phyloP scores from a whole-genome alignment of 1,139 yeast species.

The Scheffersomyces segobiensis region DNA sequence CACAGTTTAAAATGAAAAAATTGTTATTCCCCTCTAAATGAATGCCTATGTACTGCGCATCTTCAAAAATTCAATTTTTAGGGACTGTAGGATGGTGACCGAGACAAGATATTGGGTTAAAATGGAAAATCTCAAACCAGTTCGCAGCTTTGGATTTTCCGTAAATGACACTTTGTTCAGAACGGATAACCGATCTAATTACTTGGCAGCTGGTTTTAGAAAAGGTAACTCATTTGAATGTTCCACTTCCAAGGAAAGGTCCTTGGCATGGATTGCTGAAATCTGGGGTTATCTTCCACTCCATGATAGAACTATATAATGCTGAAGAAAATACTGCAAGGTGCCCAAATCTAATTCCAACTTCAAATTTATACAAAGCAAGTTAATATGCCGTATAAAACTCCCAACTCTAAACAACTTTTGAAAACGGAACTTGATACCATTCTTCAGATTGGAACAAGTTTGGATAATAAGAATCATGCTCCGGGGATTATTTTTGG shows the following conservation, averaged over 20 bases:
- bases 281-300: background rate
- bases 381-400: background rate
- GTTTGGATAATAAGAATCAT: background rate
- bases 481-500: slow-evolving; percentile 7
- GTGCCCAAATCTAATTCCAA: background rate
- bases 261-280: background rate
- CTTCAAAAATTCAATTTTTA: background rate
- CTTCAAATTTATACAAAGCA: background rate
- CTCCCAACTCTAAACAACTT: background rate
- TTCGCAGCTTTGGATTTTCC: slow-evolving; percentile 1
- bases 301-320: background rate
- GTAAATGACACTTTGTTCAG: background rate
- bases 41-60: background rate
- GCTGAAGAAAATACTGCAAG: background rate
- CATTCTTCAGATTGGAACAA: background rate
- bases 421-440: background rate
- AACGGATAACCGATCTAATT: background rate
- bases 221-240: background rate
- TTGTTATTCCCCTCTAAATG: background rate
- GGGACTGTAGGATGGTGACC: background rate
- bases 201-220: background rate
- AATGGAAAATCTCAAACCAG: background rate
- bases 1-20: background rate
- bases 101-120: too few relatives aligned
- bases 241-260: background rate